Percentiles rank a stretch among this genome's conserved stretches.
phyloP scores from a whole-genome alignment of 768 basidiomycete species.

The Pisolithus microcarpus region DNA sequence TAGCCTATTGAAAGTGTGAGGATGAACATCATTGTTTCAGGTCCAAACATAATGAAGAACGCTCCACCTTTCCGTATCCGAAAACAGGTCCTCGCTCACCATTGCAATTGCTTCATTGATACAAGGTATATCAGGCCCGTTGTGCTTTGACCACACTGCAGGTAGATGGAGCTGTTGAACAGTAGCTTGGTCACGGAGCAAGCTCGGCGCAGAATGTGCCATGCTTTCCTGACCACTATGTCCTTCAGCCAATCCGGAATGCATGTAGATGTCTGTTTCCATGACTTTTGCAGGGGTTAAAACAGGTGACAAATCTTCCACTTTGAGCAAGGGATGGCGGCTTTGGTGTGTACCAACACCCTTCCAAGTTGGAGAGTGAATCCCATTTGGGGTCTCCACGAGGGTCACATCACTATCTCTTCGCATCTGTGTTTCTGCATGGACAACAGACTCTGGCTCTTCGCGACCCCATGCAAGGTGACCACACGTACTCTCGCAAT shows the following conservation, averaged over 20 bases:
- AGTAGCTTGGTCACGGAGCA: too few species aligned
- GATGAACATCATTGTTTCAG: too few species aligned
- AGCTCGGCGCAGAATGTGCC: too few species aligned
- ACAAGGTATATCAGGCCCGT: constrained; percentile 13
- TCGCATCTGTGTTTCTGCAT: constrained; percentile 9
- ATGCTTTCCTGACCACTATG: not conserved
- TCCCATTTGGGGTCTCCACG: constrained; percentile 10
- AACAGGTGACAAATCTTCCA: not conserved
- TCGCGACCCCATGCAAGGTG: not conserved
- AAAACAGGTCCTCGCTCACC: constrained; percentile 18
- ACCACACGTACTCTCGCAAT: not conserved
- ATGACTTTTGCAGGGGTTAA: not conserved
- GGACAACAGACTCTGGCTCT: constrained; percentile 5
- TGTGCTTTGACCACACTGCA: constrained; percentile 22
- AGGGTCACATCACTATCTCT: constrained; percentile 22
- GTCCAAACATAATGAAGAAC: not conserved
- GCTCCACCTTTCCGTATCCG: constrained; percentile 13
- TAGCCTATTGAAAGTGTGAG: constrained; percentile 6
- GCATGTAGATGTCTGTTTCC: not conserved
- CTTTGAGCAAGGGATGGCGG: not conserved
- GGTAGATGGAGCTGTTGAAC: constrained; percentile 11
- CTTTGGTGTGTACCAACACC: not conserved
- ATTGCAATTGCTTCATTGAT: constrained; percentile 18
- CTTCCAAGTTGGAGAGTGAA: constrained; percentile 11
- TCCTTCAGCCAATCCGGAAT: not conserved